Conservation (phyloP, 73 alveolate genomes). For the Tetrahymena malaccensis region DNA sequence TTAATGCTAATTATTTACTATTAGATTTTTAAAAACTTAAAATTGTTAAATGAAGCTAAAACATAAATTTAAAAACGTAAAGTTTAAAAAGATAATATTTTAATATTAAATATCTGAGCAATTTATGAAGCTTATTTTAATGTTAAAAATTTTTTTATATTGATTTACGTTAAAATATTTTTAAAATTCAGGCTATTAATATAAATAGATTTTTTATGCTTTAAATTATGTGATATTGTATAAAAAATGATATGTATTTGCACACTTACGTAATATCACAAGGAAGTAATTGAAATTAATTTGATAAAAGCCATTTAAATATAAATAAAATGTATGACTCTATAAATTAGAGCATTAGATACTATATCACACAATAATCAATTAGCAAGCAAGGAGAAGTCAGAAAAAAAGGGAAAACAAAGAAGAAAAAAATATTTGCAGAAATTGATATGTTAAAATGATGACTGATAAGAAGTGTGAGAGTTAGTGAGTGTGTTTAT, state of each 20-base stretch:
- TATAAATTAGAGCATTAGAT: not conserved
- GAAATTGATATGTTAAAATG: not conserved
- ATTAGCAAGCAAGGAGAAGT: not conserved
- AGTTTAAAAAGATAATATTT: no score
- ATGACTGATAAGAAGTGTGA: not conserved
- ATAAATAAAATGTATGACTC: not conserved
- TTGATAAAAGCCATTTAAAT: no score
- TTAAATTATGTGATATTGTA: not conserved
- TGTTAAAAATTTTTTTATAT: no score
- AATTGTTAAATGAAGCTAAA: not conserved
- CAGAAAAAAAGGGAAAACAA: not conserved
- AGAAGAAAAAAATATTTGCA: not conserved
- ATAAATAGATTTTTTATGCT: no score
- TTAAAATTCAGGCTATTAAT: no score
- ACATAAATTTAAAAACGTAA: not conserved
- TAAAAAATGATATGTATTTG: not conserved
- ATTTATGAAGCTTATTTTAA: no score
- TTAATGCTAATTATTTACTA: not conserved
- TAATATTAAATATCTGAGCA: no score
- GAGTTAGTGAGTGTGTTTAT: not conserved
- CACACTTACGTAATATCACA: not conserved
- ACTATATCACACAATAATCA: not conserved
- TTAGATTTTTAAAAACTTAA: not conserved
- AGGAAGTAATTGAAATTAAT: not conserved
- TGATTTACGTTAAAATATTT: no score